Evolutionary conservation across 75 land plant species (phyloP), one percentile per base, ranked within the genome.

Genomic region (Selaginella moellendorffii): DNA sequence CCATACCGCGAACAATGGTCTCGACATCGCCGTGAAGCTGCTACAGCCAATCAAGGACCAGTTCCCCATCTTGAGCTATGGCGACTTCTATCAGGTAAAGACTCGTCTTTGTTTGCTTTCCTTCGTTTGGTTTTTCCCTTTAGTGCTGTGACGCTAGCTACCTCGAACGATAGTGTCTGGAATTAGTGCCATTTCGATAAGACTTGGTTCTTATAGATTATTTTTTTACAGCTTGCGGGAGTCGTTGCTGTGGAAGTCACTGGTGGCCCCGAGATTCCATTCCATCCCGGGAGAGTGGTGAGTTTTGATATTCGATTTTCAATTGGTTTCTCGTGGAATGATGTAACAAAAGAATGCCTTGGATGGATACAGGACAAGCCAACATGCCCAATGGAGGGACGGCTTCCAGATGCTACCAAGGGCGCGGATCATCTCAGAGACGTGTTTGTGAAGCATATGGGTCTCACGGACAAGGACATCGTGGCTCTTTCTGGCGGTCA

Each of bases 401-500:
- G 46, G 14, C 46, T 36, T 5, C 46, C 46, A 36, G 46, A 36
- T 36, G 46, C 46, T 36, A 59, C 53, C 27, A 0, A 19, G 66
- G 71, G 60, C 19, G 29, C 30, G 14, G 71, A 53, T 12, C 71
- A 70, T 9, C 71, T 68, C 12, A 64, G 71, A 67, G 10, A 0
- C 28, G 29, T 68, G 18, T 70, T 68, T 19, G 20, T 31, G 0
- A 36, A 63, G 2, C 46, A 36, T 5, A 75, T 73, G 77, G 78
- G 78, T 24, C 56, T 75, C 30, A 65, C 62, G 29, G 78, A 77
- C 21, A 64, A 77, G 62, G 72, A 75, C n/a, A 69, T 77, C 25
- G 79, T 77, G n/a, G 78, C 79, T 22, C 63, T 78, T 8, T 78
- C 80, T 22, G 80, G 80, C 52, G 80, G 65, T 9, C 80, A 78